Percentiles rank a stretch among this genome's conserved stretches.
Conservation (phyloP, 352 stramenopile species). For the Globisporangium nodosum region DNA sequence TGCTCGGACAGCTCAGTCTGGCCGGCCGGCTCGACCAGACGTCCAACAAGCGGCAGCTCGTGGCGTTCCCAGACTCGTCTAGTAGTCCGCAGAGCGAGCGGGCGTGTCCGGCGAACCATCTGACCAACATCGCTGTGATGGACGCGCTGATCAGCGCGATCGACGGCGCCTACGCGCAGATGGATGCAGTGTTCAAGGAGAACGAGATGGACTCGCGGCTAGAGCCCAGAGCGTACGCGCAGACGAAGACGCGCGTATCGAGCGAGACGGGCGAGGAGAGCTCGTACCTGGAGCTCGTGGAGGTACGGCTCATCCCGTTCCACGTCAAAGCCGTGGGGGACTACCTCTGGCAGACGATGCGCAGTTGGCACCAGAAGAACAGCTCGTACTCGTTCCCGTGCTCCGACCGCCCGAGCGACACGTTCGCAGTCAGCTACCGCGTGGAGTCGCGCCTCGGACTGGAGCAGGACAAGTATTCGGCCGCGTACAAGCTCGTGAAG, state of each 20-base stretch:
- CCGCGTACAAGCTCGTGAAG: slow-evolving; percentile 13
- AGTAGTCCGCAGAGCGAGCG: background rate
- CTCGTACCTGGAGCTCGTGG: slow-evolving; percentile 11
- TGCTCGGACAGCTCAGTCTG: slow-evolving; percentile 14
- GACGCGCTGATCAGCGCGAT: slow-evolving; percentile 8
- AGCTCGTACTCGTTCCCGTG: slow-evolving; percentile 7
- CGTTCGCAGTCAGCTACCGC: slow-evolving; percentile 12
- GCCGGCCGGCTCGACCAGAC: slow-evolving; percentile 8
- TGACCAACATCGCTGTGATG: slow-evolving; percentile 1
- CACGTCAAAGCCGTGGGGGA: slow-evolving; percentile 4
- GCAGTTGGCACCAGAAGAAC: slow-evolving; percentile 10
- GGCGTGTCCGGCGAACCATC: background rate
- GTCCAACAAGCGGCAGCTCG: slow-evolving; percentile 16
- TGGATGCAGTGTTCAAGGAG: slow-evolving; percentile 8
- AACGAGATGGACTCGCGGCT: slow-evolving; percentile 2
- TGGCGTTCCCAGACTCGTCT: background rate
- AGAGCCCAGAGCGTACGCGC: slow-evolving; percentile 6
- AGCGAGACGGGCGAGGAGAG: background rate
- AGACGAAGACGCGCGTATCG: slow-evolving; percentile 2
- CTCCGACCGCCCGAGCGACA: slow-evolving; percentile 8
- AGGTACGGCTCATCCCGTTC: slow-evolving; percentile 15
- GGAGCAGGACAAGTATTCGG: slow-evolving; percentile 4
- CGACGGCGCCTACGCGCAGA: slow-evolving; percentile 3
- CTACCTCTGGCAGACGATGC: slow-evolving; percentile 15
- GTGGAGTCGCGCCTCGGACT: background rate